These are phyloP conservation scores for Sporothrix schenckii DNA, from an alignment of 2,329 filamentous ascomycete species.

Conservation along the genomic window DNA sequence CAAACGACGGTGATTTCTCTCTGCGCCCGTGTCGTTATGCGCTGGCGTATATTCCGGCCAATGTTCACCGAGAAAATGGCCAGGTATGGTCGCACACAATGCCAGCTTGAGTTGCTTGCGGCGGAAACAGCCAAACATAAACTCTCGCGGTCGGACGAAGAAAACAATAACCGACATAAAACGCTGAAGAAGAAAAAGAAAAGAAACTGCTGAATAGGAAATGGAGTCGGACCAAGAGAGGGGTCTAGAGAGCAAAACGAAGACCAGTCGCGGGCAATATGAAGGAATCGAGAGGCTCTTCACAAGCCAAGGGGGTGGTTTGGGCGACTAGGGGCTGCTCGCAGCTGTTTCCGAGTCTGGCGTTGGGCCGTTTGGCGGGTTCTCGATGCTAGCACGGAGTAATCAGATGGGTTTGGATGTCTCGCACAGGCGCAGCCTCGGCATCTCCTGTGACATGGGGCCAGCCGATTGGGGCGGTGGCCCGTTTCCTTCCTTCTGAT, in stretches of 20 bases:
- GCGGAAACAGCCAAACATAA: neutral
- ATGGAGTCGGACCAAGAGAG: neutral
- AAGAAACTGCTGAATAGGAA: neutral
- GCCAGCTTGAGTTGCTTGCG: slow-evolving; percentile 2
- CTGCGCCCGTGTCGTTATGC: neutral
- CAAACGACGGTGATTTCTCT: slow-evolving; percentile 1
- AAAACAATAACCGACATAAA: neutral
- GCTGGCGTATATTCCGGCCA: neutral
- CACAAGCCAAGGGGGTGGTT: slow-evolving; percentile 23
- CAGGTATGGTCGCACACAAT: slow-evolving; percentile 10
- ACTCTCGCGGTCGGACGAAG: neutral
- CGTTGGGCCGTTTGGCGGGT: neutral
- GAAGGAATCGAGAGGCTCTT: neutral
- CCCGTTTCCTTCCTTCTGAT: slow-evolving; percentile 5
- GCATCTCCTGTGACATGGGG: slow-evolving; percentile 4
- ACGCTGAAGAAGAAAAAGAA: neutral
- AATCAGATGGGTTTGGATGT: slow-evolving; percentile 22
- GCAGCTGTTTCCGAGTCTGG: slow-evolving; percentile 14
- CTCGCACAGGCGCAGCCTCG: slow-evolving; percentile 22
- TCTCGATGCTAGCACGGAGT: neutral
- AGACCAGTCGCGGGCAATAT: slow-evolving; percentile 1
- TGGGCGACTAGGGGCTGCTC: slow-evolving; percentile 17
- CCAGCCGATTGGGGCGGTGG: neutral
- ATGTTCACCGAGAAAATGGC: neutral
- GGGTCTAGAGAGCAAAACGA: slow-evolving; percentile 3